Conservation (phyloP, 805 yeast genomes). For the Pichia thaimueangensis region DNA sequence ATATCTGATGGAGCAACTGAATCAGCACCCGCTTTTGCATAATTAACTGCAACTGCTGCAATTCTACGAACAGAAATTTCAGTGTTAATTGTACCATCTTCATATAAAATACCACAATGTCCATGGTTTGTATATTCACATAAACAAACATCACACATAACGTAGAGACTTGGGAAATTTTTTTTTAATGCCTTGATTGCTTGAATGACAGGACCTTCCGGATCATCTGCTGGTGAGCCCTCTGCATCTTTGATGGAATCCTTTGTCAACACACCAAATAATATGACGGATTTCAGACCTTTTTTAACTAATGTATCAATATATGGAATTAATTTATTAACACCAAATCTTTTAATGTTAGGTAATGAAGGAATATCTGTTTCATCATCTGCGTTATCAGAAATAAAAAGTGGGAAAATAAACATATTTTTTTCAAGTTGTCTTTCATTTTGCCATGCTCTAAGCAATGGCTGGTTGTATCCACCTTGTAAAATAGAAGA, state of each 20-base stretch:
- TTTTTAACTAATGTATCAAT: slow-evolving; percentile 64
- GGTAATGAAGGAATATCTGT: slow-evolving; percentile 72
- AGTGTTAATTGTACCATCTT: slow-evolving; percentile 80
- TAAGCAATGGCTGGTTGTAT: slow-evolving; percentile 79
- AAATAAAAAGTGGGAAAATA: slow-evolving; percentile 84
- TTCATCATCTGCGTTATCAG: slow-evolving; percentile 79
- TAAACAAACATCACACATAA: slow-evolving; percentile 91
- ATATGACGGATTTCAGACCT: slow-evolving; percentile 78
- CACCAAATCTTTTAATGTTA: slow-evolving; percentile 80
- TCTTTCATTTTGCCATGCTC: slow-evolving; percentile 89
- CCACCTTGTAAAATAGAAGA: slow-evolving; percentile 88
- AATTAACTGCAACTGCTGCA: slow-evolving; percentile 91
- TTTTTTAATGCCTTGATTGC: slow-evolving; percentile 60
- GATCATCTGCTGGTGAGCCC: slow-evolving; percentile 93
- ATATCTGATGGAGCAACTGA: slow-evolving; percentile 96
- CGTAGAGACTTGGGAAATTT: slow-evolving; percentile 74
- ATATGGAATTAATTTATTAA: slow-evolving; percentile 69
- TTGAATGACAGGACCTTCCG: slow-evolving; percentile 87
- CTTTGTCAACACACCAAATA: slow-evolving; percentile 86
- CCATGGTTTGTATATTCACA: slow-evolving; percentile 97
- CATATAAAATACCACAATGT: slow-evolving; percentile 90
- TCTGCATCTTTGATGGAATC: slow-evolving; percentile 69
- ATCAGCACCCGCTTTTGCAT: slow-evolving; percentile 93
- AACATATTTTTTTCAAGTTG: slow-evolving; percentile 83
- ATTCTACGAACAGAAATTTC: slow-evolving; percentile 70